Base-by-base conservation (phyloP, 2,329 filamentous ascomycete genomes). In the Geosmithia putterillii region DNA sequence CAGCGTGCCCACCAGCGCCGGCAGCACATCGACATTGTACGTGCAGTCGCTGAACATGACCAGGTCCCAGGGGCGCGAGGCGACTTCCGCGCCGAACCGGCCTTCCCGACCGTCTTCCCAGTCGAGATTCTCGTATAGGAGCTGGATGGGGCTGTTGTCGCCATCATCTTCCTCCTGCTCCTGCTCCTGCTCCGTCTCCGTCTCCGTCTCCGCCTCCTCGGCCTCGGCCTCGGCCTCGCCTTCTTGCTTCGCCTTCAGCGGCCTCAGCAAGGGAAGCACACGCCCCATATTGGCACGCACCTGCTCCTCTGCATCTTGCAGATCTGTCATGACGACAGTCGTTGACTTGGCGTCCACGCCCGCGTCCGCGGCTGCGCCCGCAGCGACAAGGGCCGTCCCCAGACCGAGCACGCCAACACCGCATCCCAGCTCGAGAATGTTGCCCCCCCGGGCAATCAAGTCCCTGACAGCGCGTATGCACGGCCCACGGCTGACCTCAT, bases 11-110 rank as follows among this genome's bases (percentile, higher is more conserved):
- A 77, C 68, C 19, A 79, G 62, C 2, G 70, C 64, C 1, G 71
- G 67, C 21, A 79, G 57, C 48, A 67, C 69, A 52, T 78, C 74
- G 43, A 67, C 69, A 47, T 79, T 79, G 61, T 79, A 79, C 0
- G 74, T 78, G 63, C 75, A 77, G 54, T 79, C 75, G 53, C 73
- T 76, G 19, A 79, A 59, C 34, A 76, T 61, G 40, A 76, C 52
- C 5, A 77, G 56, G 46, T 77, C 69, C 73, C 73, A 79, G 2
- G 54, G 46, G 2, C 55, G 57, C 1, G 61, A 57, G n/a, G 50
- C 47, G 1, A 62, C 63, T 20, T 62, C 53, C 0, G 59, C 50
- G 0, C 69, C 70, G 47, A 77, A 71, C 0, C 41, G 44, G 1
- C 70, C 72, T 2, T 56, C 46, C 22, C 62, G 56, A 1, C 70